Percentiles rank a stretch among this genome's conserved stretches.
phyloP scores from a whole-genome alignment of 148 eudicot species.

The Heliosperma pusillum region DNA sequence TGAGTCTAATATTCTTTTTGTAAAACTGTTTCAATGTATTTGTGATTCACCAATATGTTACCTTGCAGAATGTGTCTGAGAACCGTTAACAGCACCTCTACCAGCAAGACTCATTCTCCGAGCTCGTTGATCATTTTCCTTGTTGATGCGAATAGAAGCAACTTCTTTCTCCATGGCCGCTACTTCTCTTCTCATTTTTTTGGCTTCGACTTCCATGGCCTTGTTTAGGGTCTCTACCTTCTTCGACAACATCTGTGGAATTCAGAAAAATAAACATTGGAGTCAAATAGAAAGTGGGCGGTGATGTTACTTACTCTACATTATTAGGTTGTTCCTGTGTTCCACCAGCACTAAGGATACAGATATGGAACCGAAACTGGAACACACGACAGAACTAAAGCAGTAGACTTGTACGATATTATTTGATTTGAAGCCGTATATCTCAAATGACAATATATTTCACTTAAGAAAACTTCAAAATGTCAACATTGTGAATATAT shows the following conservation, averaged over 20 bases:
- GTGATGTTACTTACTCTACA: too few species aligned
- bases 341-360: too few species aligned
- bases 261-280: conserved; percentile 2
- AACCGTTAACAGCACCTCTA: conserved; percentile 48
- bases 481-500: too few species aligned
- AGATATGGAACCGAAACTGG: too few species aligned
- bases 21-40: too few species aligned
- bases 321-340: too few species aligned
- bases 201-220: conserved; percentile 92
- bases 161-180: conserved; percentile 90
- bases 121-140: conserved; percentile 55
- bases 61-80: conserved; percentile 50
- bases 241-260: conserved; percentile 67
- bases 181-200: conserved; percentile 79
- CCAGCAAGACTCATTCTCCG: conserved; percentile 47
- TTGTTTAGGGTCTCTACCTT: conserved; percentile 86
- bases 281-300: neutral
- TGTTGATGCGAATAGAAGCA: conserved; percentile 53
- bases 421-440: too few species aligned
- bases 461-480: too few species aligned
- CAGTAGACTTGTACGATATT: too few species aligned
- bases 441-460: too few species aligned
- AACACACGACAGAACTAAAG: too few species aligned
- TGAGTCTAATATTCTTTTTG: too few species aligned
- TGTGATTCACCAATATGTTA: conserved; percentile 14